Percentiles rank a stretch among this genome's conserved stretches.
These are phyloP conservation scores for Tothia fuscella DNA, from an alignment of 2,329 filamentous ascomycete genomes.

Conservation along the genomic window DNA sequence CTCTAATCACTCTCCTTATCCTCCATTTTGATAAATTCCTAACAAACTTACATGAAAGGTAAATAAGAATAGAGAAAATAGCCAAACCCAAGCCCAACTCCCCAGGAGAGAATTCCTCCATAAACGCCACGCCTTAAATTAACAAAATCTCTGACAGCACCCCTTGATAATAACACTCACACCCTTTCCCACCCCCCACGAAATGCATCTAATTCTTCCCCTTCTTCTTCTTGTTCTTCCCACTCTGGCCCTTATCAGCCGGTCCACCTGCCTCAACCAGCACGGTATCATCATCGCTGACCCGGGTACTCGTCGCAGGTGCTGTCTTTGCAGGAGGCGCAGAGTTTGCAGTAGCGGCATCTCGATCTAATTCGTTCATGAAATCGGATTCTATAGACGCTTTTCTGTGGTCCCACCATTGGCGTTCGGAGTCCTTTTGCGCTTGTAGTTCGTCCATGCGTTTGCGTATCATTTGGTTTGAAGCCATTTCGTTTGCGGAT, in stretches of 20 bases:
- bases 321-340: constrained; percentile 17
- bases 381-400: constrained; percentile 62
- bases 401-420: constrained; percentile 85
- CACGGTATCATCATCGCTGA: constrained; percentile 62
- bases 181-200: too few relatives aligned
- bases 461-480: constrained; percentile 66
- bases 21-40: too few relatives aligned
- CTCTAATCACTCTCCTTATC: too few relatives aligned
- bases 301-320: constrained; percentile 9
- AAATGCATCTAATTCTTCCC: too few relatives aligned
- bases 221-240: constrained; percentile 45
- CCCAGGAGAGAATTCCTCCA: too few relatives aligned
- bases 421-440: constrained; percentile 61
- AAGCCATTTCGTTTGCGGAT: constrained; percentile 87
- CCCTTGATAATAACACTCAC: too few relatives aligned
- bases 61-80: too few relatives aligned
- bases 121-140: too few relatives aligned
- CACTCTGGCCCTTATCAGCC: constrained; percentile 29
- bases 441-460: constrained; percentile 63
- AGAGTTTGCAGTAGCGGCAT: constrained; percentile 19
- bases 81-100: too few relatives aligned
- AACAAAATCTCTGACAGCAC: too few relatives aligned
- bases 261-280: constrained; percentile 56
- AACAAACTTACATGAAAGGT: too few relatives aligned
- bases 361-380: constrained; percentile 71